Evolutionary conservation across 2,329 filamentous ascomycete species (phyloP), one percentile per base, ranked within the genome.

Genomic region (Rhytidhysteron rufulum): DNA sequence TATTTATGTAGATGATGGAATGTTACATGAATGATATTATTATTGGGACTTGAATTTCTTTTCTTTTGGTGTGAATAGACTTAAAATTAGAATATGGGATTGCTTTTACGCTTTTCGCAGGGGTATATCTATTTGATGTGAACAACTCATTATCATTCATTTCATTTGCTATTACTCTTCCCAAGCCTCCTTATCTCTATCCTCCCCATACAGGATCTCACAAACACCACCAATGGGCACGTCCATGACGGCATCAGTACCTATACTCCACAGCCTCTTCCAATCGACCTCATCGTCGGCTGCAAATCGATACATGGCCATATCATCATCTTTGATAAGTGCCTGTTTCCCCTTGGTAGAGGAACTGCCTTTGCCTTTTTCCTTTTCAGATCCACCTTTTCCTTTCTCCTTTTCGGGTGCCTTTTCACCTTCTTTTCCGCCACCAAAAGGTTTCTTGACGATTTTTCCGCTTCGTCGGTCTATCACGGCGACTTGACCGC

Each of bases 221-320:
- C 91, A 97, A 2, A 97, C 91, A 1, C 91, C 93, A 8, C 89
- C 90, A 50, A 97, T 78, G 6, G 93, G 93, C 35, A 98, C 84
- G 69, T 98, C 93, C 86, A 98, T 86, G 6, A 97, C 93, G 1
- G 89, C 93, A 73, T 98, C 93, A 0, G 93, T 98, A 15, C 93
- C 89, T 54, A 87, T 83, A 57, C 82, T 89, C 93, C 93, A 98
- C 15, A 95, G 75, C 43, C 75, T 77, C 57, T 77, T 82, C 91
- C 93, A 97, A 58, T 88, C 78, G 49, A 78, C 65, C 35, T 70
- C 63, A 45, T 67, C 57, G 17, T 53, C 63, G 54, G 45, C 65
- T 55, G 47, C 66, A 44, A 62, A 68, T 27, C 60, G 56, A 39
- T 66, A 61, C 39, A 53, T 50, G 36, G 50, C 54, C 42, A 61